Percentiles rank a stretch among this genome's conserved stretches.
Evolutionary conservation across 176 grass and related monocot species (phyloP).

Genomic region (Chrysopogon serrulatus): DNA sequence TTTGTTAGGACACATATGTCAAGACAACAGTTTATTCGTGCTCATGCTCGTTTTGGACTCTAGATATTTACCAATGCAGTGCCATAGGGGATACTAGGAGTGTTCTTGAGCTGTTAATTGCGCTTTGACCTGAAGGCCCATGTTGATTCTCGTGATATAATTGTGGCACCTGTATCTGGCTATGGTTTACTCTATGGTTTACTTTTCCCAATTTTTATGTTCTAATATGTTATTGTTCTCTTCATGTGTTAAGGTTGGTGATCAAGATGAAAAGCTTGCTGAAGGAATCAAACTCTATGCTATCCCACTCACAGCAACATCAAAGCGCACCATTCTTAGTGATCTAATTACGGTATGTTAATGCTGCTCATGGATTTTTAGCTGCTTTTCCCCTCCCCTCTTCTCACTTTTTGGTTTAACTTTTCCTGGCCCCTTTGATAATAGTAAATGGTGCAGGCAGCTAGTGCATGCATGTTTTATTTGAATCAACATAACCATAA

Average conservation of each 20-base stretch:
- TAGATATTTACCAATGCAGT: not conserved
- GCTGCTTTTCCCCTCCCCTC: not conserved
- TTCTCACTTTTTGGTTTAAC: not conserved
- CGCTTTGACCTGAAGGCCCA: not conserved
- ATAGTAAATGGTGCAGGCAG: not conserved
- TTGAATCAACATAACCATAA: not conserved
- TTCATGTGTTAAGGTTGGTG: constrained; percentile 63
- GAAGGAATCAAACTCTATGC: constrained; percentile 98
- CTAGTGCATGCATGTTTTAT: not conserved
- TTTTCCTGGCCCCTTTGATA: not conserved
- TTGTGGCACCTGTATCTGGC: not conserved
- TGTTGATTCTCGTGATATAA: constrained; percentile 1
- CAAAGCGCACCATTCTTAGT: constrained; percentile 91
- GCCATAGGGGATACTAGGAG: not conserved
- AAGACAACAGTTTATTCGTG: not conserved
- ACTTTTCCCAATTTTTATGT: not conserved
- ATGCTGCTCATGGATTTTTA: not conserved
- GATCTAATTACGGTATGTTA: constrained; percentile 88
- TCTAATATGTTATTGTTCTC: constrained; percentile 8
- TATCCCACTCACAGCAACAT: constrained; percentile 69
- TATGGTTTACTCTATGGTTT: not conserved
- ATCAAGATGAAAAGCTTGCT: constrained; percentile 92
- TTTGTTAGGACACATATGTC: not conserved
- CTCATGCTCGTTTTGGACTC: not conserved
- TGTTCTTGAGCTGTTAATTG: not conserved